A percentile compares a stretch with the other conserved stretches of the same genome.
These are phyloP conservation scores for Eremochloa ophiuroides DNA, from an alignment of 176 grass and related monocot genomes.

Conservation along the genomic window DNA sequence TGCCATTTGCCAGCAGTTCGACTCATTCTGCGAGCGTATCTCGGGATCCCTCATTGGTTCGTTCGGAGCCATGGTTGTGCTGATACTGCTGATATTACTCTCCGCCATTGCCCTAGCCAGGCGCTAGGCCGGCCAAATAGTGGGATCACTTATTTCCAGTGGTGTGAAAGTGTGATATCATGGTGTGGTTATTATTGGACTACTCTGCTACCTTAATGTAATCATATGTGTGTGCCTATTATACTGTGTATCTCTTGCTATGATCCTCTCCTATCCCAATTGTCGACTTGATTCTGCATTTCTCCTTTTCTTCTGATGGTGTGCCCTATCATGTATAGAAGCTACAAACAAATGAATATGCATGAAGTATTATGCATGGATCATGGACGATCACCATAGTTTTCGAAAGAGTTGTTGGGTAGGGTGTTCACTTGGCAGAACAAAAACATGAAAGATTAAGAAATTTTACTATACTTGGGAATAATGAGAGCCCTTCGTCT, in stretches of 20 bases:
- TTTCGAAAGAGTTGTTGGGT: background rate
- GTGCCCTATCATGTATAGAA: constrained; percentile 1
- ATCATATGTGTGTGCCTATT: background rate
- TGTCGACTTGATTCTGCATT: background rate
- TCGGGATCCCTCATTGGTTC: constrained; percentile 76
- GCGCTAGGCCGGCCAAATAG: constrained; percentile 22
- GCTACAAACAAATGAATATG: constrained; percentile 8
- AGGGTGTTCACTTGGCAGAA: background rate
- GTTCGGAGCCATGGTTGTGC: constrained; percentile 53
- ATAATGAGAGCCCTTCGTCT: no score
- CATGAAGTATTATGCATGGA: background rate
- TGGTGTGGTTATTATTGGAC: constrained; percentile 13
- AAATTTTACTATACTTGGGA: no score
- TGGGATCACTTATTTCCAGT: constrained; percentile 8
- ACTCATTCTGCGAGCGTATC: constrained; percentile 67
- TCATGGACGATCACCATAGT: background rate
- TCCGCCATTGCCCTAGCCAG: constrained; percentile 47
- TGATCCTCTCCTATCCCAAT: background rate
- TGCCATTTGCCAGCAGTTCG: constrained; percentile 80
- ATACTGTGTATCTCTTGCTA: background rate
- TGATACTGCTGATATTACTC: constrained; percentile 63
- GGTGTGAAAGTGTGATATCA: constrained; percentile 27
- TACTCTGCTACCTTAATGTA: background rate
- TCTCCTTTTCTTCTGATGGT: background rate
- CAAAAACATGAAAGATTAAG: background rate